Conservation (phyloP, 2,329 filamentous ascomycete genomes). For the Aspergillus brunneoviolaceus region DNA sequence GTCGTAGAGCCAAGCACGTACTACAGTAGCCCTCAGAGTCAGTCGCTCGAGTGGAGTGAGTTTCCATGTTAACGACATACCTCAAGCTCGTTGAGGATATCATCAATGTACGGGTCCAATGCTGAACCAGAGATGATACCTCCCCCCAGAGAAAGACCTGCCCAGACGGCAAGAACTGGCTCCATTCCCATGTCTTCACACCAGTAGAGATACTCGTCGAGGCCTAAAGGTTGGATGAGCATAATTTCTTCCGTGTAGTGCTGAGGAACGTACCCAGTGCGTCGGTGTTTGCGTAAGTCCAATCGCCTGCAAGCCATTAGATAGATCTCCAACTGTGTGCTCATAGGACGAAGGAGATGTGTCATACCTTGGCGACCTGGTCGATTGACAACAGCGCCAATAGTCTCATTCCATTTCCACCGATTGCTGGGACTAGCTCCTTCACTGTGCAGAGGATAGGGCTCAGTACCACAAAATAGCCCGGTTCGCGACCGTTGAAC, state of each 20-base stretch:
- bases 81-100: constrained; percentile 37
- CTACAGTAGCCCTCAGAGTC: neutral
- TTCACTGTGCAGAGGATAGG: constrained; percentile 13
- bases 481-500: constrained; percentile 9
- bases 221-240: constrained; percentile 35
- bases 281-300: neutral
- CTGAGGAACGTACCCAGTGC: neutral
- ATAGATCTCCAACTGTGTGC: neutral
- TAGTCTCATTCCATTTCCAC: constrained; percentile 55
- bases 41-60: neutral
- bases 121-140: constrained; percentile 37
- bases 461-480: constrained; percentile 2
- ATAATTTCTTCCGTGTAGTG: too few species aligned
- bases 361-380: constrained; percentile 44
- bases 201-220: constrained; percentile 52
- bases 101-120: constrained; percentile 35
- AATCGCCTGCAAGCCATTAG: neutral
- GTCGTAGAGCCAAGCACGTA: constrained; percentile 22
- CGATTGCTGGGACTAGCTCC: constrained; percentile 21
- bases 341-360: neutral
- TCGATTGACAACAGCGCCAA: constrained; percentile 50
- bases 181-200: constrained; percentile 48
- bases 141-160: constrained; percentile 45
- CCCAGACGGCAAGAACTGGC: constrained; percentile 46
- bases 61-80: constrained; percentile 6